Evolutionary conservation across 2,329 filamentous ascomycete species (phyloP), one percentile per base, ranked within the genome.

Genomic region (Biscogniauxia mediterranea): DNA sequence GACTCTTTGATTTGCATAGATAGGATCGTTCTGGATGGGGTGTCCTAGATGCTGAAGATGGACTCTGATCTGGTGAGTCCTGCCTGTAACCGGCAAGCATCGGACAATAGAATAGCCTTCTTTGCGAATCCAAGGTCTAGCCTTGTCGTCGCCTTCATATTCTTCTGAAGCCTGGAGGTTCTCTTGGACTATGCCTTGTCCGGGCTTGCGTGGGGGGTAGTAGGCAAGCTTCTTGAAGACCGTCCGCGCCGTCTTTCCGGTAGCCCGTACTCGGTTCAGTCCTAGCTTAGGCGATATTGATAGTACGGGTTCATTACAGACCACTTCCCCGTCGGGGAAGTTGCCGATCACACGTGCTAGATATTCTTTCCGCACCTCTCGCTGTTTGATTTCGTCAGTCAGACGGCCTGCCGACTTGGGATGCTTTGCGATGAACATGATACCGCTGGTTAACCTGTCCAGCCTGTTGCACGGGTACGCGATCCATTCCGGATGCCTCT

Each of bases 341-440:
- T 91, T 85, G 56, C 95, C 95, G 66, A 91, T 90, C 9, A 98
- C 95, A 49, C 95, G 85, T 2, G 94, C 94, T 23, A 99, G 82
- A 71, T 99, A 99, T 75, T 99, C 95, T 75, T 99, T 99, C 69
- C 92, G 88, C 46, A 99, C 91, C 0, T 89, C 94, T 42, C 95
- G 85, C 5, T 84, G 85, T 67, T 87, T 85, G 61, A 99, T 91
- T 75, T 97, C 90, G 51, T 83, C 79, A 58, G 89, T 87, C 67
- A 99, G 83, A 32, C 82, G 81, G 66, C 94, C 92, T 0, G 95
- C 94, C 0, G 91, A 91, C 70, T 87, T 85, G 46, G 88, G 83
- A 65, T 91, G 88, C 78, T 99, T 99, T 26, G 90, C 95, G 69
- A 99, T 88, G 75, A 99, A 99, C 94, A 99, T 98, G 73, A 99